Evolutionary conservation across 108 stramenopile genomes (phyloP).

Genomic region (Cyclostephanos invisitatus): DNA sequence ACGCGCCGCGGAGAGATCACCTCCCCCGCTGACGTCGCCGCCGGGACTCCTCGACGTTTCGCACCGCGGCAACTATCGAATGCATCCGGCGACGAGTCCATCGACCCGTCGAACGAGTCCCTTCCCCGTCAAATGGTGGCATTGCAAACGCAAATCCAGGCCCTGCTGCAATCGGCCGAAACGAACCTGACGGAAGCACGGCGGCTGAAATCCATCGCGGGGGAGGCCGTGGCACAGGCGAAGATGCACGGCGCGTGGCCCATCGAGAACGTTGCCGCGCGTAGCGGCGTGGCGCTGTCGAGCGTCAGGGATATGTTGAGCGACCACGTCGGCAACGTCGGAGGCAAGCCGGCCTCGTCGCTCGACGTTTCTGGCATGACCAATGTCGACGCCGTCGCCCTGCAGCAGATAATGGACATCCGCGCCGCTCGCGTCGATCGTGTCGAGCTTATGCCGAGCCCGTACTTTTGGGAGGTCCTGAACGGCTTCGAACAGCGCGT

Average conservation of each 20-base stretch:
- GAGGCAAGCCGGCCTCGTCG: conserved; percentile 17
- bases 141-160: conserved; percentile 30
- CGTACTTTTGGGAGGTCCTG: conserved; percentile 72
- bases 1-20: conserved; percentile 2
- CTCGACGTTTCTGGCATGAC: conserved; percentile 29
- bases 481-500: conserved; percentile 60
- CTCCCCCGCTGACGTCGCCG: conserved; percentile 61
- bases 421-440: conserved; percentile 72
- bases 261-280: conserved; percentile 67
- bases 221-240: conserved; percentile 39
- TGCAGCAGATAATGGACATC: conserved; percentile 64
- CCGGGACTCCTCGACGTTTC: conserved; percentile 44
- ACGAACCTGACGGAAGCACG: conserved; percentile 19
- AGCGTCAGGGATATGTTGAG: conserved; percentile 20
- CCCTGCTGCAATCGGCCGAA: conserved; percentile 26
- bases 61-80: neutral
- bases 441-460: conserved; percentile 73
- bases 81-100: neutral
- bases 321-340: neutral
- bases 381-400: conserved; percentile 33
- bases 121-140: conserved; percentile 43
- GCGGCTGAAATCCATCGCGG: conserved; percentile 31
- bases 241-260: conserved; percentile 75
- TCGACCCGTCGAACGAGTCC: conserved; percentile 25
- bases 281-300: conserved; percentile 54